Evolutionary conservation across 2,329 filamentous ascomycete genomes (phyloP), one percentile per base, ranked within the genome.

Genomic region (Nemania bipapillata): DNA sequence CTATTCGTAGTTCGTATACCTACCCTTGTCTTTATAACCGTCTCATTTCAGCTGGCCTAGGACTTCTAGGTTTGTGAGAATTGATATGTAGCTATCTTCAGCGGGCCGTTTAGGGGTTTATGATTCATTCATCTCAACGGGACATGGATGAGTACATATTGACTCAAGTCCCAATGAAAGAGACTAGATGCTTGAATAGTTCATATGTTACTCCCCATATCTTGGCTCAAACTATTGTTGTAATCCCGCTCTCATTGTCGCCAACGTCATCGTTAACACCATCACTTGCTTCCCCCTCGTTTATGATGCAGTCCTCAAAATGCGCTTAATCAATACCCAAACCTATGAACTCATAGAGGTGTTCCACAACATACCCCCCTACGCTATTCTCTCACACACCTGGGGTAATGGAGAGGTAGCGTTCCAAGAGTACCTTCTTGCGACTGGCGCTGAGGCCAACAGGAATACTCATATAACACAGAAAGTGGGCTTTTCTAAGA

Each of bases 321-420:
- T 82, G 80, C 77, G 79, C 45, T 77, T 82, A 26, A 77, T 82
- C 54, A 75, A 82, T 64, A 74, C 78, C 15, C 70, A 74, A 6
- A 82, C 77, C 22, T 72, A 77, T 47, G 66, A 79, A 60, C 71
- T 82, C 26, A 68, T 76, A 40, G 77, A 79, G 55, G 78, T 80
- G 62, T 71, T 75, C 63, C 72, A 73, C 70, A 2, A 53, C 1
- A 9, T 57, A 3, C 79, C 79, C 0, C 70, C 58, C 2, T 83
- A 82, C 55, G 80, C 80, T 8, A 82, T 82, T 49, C 77, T 83
- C 15, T 82, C 80, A 0, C 81, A 82, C 61, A 79, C 77, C 0
- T 82, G 80, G 80, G 75, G 73, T 1, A 61, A 69, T 26, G 74
- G 76, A n/a, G 80, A 80, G 63, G 74, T 81, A 24, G 78, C 76